Percentiles rank a stretch among this genome's conserved stretches.
These are phyloP conservation scores for Phytophthora quininea DNA, from an alignment of 352 stramenopile genomes.

Conservation along the genomic window DNA sequence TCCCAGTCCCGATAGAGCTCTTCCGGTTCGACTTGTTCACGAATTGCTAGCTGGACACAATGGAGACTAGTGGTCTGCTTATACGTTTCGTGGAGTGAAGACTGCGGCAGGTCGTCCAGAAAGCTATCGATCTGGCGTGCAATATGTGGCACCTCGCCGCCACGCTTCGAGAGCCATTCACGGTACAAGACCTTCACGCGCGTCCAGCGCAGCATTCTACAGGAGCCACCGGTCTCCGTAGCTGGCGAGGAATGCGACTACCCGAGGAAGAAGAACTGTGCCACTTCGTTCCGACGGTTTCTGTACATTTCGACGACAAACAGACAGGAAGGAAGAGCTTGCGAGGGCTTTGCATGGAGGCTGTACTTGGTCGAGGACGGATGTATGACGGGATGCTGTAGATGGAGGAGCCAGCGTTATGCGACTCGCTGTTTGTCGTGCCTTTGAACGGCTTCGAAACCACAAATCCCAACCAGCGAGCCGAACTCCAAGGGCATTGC, in stretches of 20 bases:
- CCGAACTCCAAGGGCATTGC: too few species aligned
- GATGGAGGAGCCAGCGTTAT: too few species aligned
- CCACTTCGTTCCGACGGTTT: background rate
- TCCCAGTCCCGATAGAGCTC: slow-evolving; percentile 24
- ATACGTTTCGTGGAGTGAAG: slow-evolving; percentile 16
- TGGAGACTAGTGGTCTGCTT: slow-evolving; percentile 23
- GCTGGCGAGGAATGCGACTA: background rate
- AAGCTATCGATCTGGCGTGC: slow-evolving; percentile 17
- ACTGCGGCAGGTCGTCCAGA: slow-evolving; percentile 11
- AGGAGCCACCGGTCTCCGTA: background rate
- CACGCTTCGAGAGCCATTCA: slow-evolving; percentile 18
- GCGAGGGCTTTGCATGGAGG: too few species aligned
- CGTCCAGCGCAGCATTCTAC: slow-evolving; percentile 15
- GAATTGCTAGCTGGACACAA: slow-evolving; percentile 21
- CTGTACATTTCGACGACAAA: background rate
- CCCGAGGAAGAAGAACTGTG: slow-evolving; percentile 26
- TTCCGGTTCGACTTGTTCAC: slow-evolving; percentile 2
- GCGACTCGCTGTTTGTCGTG: too few species aligned
- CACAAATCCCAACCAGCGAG: too few species aligned
- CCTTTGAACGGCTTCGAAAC: too few species aligned
- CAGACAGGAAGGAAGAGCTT: background rate
- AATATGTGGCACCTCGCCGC: slow-evolving; percentile 23
- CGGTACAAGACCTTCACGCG: slow-evolving; percentile 24
- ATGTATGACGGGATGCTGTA: too few species aligned
- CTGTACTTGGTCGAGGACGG: too few species aligned